phyloP scores from a whole-genome alignment of 1,139 yeast species.

The Yamadazyma aaseri region DNA sequence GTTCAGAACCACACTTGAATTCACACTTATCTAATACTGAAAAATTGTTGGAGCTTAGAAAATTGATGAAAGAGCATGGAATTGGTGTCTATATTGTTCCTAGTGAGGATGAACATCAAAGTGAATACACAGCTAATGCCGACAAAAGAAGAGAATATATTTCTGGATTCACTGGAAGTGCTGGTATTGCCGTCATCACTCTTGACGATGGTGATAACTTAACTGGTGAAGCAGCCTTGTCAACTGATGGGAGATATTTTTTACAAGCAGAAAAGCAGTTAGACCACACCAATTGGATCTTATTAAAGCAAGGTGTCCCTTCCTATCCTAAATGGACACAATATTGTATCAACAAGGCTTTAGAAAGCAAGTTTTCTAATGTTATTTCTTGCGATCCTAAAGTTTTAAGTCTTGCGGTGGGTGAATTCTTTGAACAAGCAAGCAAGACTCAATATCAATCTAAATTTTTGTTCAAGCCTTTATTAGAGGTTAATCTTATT shows the following conservation, averaged over 20 bases:
- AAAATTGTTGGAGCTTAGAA: slow-evolving; percentile 33
- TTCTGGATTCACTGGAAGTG: slow-evolving; percentile 57
- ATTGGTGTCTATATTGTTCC: slow-evolving; percentile 55
- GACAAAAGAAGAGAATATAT: slow-evolving; percentile 53
- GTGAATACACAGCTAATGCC: slow-evolving; percentile 51
- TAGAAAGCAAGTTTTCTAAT: slow-evolving; percentile 29
- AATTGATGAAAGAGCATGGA: slow-evolving; percentile 38
- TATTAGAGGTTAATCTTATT: slow-evolving; percentile 30
- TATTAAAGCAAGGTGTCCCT: slow-evolving; percentile 39
- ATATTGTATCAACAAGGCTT: slow-evolving; percentile 36
- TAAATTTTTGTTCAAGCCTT: slow-evolving; percentile 31
- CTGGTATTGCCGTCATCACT: slow-evolving; percentile 55
- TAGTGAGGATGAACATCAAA: slow-evolving; percentile 60
- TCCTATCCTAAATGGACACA: slow-evolving; percentile 40
- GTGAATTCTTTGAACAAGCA: slow-evolving; percentile 32
- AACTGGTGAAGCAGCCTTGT: slow-evolving; percentile 44
- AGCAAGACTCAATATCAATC: slow-evolving; percentile 19
- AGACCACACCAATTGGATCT: slow-evolving; percentile 32
- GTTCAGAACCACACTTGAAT: slow-evolving; percentile 7
- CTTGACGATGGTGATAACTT: slow-evolving; percentile 29
- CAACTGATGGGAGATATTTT: slow-evolving; percentile 60
- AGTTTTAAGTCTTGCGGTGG: slow-evolving; percentile 30
- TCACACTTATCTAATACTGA: slow-evolving; percentile 11
- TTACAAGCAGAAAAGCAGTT: slow-evolving; percentile 45
- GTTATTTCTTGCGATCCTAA: slow-evolving; percentile 44